Conservation (phyloP, 2,329 filamentous ascomycete genomes). For the Cytospora chrysosperma region DNA sequence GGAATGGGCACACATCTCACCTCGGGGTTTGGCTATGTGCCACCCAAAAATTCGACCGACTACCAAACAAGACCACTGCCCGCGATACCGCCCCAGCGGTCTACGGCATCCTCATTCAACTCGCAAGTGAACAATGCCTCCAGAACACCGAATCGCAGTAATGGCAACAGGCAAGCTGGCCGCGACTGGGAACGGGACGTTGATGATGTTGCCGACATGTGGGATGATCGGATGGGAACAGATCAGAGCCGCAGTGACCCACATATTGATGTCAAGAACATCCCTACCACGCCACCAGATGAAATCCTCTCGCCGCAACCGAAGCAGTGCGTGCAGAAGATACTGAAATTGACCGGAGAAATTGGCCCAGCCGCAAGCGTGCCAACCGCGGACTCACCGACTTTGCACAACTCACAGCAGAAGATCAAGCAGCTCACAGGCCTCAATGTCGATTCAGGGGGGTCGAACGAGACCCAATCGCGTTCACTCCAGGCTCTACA, state of each 20-base stretch:
- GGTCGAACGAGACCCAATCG: constrained; percentile 14
- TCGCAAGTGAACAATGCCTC: not conserved
- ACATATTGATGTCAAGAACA: constrained; percentile 17
- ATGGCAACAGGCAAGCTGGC: not conserved
- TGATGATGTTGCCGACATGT: not conserved
- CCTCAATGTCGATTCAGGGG: constrained; percentile 34
- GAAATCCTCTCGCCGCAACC: constrained; percentile 28
- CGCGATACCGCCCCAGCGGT: constrained; percentile 9
- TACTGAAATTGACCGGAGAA: constrained; percentile 25
- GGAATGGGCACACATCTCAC: not conserved
- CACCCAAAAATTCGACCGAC: constrained; percentile 7
- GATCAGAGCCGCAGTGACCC: not conserved
- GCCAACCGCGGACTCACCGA: constrained; percentile 24
- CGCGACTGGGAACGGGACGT: constrained; percentile 19
- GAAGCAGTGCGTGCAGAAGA: constrained; percentile 25
- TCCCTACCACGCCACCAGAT: constrained; percentile 18
- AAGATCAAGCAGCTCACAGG: constrained; percentile 46
- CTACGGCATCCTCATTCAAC: constrained; percentile 7
- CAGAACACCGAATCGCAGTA: not conserved
- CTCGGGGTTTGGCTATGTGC: not conserved
- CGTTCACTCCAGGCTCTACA: not conserved
- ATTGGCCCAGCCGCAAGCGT: constrained; percentile 11
- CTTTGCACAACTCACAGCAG: constrained; percentile 34
- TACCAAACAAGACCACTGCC: constrained; percentile 22
- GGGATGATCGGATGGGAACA: not conserved